phyloP scores from a whole-genome alignment of 768 basidiomycete species.

The Pluteus cervinus region DNA sequence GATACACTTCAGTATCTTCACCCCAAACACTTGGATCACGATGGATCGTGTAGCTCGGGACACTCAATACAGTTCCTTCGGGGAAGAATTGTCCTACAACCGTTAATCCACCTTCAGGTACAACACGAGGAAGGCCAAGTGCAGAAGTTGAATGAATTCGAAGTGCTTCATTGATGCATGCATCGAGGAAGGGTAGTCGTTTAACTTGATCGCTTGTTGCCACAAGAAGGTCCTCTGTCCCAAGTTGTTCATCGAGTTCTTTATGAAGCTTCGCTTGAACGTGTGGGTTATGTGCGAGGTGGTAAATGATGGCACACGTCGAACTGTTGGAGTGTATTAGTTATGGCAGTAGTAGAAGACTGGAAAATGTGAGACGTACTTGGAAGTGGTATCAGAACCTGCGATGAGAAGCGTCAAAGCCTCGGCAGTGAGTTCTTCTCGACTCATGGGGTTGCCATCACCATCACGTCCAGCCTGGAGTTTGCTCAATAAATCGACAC shows the following conservation, averaged over 20 bases:
- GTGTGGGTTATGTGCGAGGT: conserved; percentile 63
- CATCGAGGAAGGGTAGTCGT: conserved; percentile 71
- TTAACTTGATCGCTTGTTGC: conserved; percentile 67
- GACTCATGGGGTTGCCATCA: conserved; percentile 74
- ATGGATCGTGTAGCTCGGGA: conserved; percentile 82
- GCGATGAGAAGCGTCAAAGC: conserved; percentile 82
- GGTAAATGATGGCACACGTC: conserved; percentile 84
- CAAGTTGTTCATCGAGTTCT: conserved; percentile 64
- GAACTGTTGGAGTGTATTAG: conserved; percentile 43
- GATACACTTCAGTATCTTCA: conserved; percentile 61
- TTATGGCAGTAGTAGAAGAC: not conserved
- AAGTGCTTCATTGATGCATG: conserved; percentile 82
- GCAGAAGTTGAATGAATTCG: conserved; percentile 81
- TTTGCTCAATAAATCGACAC: conserved; percentile 77
- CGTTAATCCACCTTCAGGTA: conserved; percentile 68
- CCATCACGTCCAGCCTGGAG: conserved; percentile 75
- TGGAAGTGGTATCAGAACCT: conserved; percentile 90
- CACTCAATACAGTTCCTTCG: conserved; percentile 70
- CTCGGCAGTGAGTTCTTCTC: conserved; percentile 84
- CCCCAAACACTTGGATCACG: conserved; percentile 73
- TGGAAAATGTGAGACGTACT: conserved; percentile 42
- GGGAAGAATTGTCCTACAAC: conserved; percentile 55
- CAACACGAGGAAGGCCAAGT: conserved; percentile 76
- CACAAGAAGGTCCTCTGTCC: conserved; percentile 51
- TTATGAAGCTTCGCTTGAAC: conserved; percentile 68